phyloP scores from a whole-genome alignment of 2,329 filamentous ascomycete genomes.

The Scolecobasidium constrictum region DNA sequence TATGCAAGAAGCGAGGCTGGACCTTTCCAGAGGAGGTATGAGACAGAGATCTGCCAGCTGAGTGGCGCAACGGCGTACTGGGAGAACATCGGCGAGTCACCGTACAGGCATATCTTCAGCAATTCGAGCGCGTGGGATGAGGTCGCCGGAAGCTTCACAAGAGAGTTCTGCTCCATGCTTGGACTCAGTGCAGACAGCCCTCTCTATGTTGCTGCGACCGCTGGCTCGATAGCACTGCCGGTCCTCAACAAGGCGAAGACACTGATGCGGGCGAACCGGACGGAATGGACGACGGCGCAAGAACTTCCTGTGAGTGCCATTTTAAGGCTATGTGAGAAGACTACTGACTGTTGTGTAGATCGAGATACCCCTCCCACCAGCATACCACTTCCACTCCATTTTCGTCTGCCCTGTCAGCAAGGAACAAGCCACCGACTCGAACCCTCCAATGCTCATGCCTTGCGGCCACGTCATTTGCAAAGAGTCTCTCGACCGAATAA shows the following conservation, averaged over 20 bases:
- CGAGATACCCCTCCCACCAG: constrained; percentile 53
- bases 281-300: constrained; percentile 87
- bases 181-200: constrained; percentile 86
- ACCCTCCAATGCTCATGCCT: constrained; percentile 93
- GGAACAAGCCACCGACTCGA: constrained; percentile 84
- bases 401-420: constrained; percentile 97
- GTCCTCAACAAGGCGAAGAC: constrained; percentile 78
- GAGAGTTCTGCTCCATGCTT: constrained; percentile 87
- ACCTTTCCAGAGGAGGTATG: constrained; percentile 63
- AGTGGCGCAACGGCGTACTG: constrained; percentile 71
- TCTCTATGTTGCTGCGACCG: constrained; percentile 84
- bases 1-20: constrained; percentile 70
- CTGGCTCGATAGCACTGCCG: constrained; percentile 83
- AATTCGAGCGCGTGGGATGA: constrained; percentile 66
- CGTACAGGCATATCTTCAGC: constrained; percentile 70
- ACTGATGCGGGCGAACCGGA: constrained; percentile 79
- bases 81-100: constrained; percentile 62
- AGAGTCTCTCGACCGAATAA: constrained; percentile 69
- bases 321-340: too few species aligned
- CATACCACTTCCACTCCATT: constrained; percentile 78
- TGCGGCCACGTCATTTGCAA: constrained; percentile 90
- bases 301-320: constrained; percentile 77
- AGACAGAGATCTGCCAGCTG: constrained; percentile 70
- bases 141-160: constrained; percentile 75
- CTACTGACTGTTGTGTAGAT: too few species aligned